Conservation (phyloP, 495 filamentous ascomycete genomes). For the Hapsidospora chrysogenum region DNA sequence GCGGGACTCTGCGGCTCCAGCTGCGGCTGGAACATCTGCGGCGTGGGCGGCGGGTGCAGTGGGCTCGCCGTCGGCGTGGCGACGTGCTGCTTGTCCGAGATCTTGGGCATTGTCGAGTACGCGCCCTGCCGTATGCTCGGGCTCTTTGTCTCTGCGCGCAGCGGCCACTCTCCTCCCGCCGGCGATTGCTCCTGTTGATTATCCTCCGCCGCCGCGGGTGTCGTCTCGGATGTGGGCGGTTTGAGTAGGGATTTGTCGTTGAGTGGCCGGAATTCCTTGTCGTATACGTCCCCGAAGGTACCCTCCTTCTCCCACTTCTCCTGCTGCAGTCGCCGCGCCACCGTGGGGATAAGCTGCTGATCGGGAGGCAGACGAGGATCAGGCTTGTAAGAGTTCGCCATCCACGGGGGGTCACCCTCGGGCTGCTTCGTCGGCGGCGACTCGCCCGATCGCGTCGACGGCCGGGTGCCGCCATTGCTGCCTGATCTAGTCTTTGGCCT, state of each 20-base stretch:
- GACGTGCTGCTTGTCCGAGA: conserved; percentile 28
- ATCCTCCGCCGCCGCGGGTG: conserved; percentile 16
- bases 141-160: conserved; percentile 26
- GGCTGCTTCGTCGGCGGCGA: conserved; percentile 44
- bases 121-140: conserved; percentile 25
- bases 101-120: conserved; percentile 42
- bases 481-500: conserved; percentile 46
- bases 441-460: conserved; percentile 31
- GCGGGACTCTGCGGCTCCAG: conserved; percentile 5
- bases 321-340: conserved; percentile 80
- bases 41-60: conserved; percentile 15
- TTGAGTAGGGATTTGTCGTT: conserved; percentile 36
- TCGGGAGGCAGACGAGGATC: conserved; percentile 89
- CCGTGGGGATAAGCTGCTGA: conserved; percentile 86
- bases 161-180: conserved; percentile 24
- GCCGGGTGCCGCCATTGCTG: conserved; percentile 28
- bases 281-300: conserved; percentile 63
- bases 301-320: conserved; percentile 91
- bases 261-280: conserved; percentile 65
- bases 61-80: conserved; percentile 17
- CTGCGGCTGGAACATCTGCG: conserved; percentile 11
- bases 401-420: conserved; percentile 92
- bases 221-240: conserved; percentile 19
- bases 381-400: conserved; percentile 86
- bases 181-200: conserved; percentile 17